These are phyloP conservation scores for Cicer judaicum DNA, from an alignment of 306 rosid species.

Conservation along the genomic window DNA sequence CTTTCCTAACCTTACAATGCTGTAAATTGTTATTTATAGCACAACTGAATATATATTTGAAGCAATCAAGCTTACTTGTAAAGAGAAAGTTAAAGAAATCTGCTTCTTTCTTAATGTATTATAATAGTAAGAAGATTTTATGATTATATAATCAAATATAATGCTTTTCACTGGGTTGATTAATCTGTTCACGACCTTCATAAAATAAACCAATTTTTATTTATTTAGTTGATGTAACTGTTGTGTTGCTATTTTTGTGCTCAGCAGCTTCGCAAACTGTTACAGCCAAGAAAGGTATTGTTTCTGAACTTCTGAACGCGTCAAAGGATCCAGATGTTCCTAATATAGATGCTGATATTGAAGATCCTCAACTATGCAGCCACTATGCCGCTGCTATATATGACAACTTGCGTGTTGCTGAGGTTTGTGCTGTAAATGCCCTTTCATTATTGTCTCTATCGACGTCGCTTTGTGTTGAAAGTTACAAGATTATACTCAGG, in stretches of 20 bases:
- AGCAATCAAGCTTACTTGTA: conserved; percentile 10
- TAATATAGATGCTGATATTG: conserved; percentile 71
- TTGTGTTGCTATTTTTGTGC: not conserved
- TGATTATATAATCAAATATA: not conserved
- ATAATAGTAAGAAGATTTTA: not conserved
- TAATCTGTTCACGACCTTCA: conserved; percentile 22
- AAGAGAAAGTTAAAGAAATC: conserved; percentile 7
- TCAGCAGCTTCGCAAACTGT: conserved; percentile 36
- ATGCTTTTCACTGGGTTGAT: conserved; percentile 18
- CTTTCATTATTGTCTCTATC: conserved; percentile 22
- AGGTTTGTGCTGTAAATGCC: conserved; percentile 60
- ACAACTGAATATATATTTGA: not conserved
- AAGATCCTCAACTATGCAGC: conserved; percentile 73
- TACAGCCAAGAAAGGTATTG: conserved; percentile 51
- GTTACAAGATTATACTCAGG: conserved; percentile 5
- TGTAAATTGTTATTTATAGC: not conserved
- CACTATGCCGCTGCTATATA: conserved; percentile 81
- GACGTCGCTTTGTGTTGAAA: not conserved
- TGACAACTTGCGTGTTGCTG: conserved; percentile 63
- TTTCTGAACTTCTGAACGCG: conserved; percentile 38
- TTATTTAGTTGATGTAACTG: conserved; percentile 14
- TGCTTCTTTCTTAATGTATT: conserved; percentile 9
- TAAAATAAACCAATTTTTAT: not conserved
- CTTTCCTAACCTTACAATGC: not conserved
- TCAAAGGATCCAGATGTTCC: conserved; percentile 51